Percentiles rank a stretch among this genome's conserved stretches.
Evolutionary conservation across 768 basidiomycete genomes (phyloP).

Genomic region (Amanita exitialis): DNA sequence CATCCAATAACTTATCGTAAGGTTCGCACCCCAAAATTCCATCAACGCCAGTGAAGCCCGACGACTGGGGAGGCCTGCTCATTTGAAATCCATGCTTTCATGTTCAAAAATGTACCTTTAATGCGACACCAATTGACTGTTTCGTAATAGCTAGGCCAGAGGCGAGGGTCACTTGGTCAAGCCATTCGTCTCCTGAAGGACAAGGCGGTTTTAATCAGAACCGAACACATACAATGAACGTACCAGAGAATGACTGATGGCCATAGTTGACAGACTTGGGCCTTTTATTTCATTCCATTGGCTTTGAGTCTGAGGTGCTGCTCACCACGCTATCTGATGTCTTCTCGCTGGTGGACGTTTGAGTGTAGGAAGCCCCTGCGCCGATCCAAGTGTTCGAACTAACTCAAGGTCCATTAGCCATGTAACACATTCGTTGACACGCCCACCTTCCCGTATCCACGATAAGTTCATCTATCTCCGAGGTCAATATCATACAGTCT

Average conservation of each 20-base stretch:
- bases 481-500: neutral
- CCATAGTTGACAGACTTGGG: slow-evolving; percentile 46
- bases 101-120: slow-evolving; percentile 11
- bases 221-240: neutral
- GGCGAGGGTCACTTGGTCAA: slow-evolving; percentile 45
- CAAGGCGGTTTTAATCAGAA: neutral
- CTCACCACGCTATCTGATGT: slow-evolving; percentile 41
- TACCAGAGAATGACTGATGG: slow-evolving; percentile 50
- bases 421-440: neutral
- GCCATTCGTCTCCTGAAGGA: slow-evolving; percentile 28
- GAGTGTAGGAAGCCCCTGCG: slow-evolving; percentile 31
- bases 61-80: slow-evolving; percentile 15
- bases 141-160: slow-evolving; percentile 32
- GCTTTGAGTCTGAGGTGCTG: neutral
- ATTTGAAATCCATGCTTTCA: neutral
- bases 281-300: neutral
- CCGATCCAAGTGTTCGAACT: slow-evolving; percentile 71
- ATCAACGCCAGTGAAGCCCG: slow-evolving; percentile 41
- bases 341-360: slow-evolving; percentile 37
- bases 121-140: slow-evolving; percentile 58
- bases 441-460: slow-evolving; percentile 49
- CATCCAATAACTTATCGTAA: neutral
- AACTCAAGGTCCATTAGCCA: slow-evolving; percentile 13
- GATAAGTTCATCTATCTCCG: slow-evolving; percentile 35
- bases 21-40: slow-evolving; percentile 51